phyloP scores from a whole-genome alignment of 2,329 filamentous ascomycete genomes.

The Helotiales sp. region DNA sequence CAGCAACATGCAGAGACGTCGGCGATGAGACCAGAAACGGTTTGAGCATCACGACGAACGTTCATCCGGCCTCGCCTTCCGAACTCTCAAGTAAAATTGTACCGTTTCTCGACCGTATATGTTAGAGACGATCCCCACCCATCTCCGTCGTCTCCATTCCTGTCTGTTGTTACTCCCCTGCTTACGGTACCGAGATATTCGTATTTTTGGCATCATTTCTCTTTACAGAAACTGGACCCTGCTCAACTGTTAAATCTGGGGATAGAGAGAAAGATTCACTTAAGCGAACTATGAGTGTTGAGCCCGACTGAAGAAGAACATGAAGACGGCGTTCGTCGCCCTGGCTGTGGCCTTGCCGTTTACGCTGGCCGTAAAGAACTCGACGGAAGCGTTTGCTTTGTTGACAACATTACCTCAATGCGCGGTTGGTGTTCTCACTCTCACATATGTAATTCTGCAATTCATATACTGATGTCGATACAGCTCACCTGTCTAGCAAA shows the following conservation, averaged over 20 bases:
- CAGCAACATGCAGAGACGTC: background rate
- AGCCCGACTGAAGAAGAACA: background rate
- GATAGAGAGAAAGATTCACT: background rate
- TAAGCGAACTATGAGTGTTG: constrained; percentile 6
- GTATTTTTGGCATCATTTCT: background rate
- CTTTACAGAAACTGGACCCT: background rate
- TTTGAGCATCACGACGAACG: background rate
- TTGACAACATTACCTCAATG: constrained; percentile 2
- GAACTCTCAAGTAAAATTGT: background rate
- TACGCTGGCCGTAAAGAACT: constrained; percentile 5
- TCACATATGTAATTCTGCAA: background rate
- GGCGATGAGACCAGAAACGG: background rate
- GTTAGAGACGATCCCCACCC: constrained; percentile 3
- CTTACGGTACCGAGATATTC: background rate
- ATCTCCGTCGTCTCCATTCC: background rate
- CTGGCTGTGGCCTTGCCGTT: background rate
- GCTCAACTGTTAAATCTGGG: background rate
- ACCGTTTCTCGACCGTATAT: constrained; percentile 1
- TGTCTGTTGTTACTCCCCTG: background rate
- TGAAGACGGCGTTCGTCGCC: background rate
- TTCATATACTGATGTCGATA: background rate
- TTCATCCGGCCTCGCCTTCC: background rate
- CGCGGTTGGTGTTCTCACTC: background rate
- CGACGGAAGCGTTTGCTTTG: constrained; percentile 1
- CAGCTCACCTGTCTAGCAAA: constrained; percentile 1